Conservation (phyloP, 1,284 basidiomycete species). For the Boletus albobrunnescens region DNA sequence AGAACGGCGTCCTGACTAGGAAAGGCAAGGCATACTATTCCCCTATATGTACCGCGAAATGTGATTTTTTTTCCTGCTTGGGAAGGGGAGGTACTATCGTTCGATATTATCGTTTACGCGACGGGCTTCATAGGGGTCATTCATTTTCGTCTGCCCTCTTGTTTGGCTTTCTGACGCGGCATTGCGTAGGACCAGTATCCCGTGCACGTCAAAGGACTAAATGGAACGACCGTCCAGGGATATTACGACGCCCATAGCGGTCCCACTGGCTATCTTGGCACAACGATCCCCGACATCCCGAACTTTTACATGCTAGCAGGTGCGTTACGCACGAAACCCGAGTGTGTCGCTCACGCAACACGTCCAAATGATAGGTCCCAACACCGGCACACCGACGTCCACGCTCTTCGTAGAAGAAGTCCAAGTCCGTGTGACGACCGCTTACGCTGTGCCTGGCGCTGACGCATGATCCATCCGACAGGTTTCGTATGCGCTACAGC, state of each 20-base stretch:
- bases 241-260: constrained; percentile 37
- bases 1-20: constrained; percentile 37
- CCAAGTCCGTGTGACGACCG: constrained; percentile 14
- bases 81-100: constrained; percentile 25
- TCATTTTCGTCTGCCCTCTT: background rate
- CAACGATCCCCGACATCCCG: constrained; percentile 36
- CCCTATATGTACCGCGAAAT: background rate
- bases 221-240: constrained; percentile 28
- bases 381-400: constrained; percentile 32
- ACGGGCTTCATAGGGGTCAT: constrained; percentile 34
- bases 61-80: background rate
- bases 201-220: constrained; percentile 28
- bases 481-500: constrained; percentile 30
- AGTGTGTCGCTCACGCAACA: background rate
- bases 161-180: background rate
- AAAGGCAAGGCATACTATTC: constrained; percentile 27
- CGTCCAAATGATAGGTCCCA: constrained; percentile 23
- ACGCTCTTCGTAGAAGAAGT: constrained; percentile 35
- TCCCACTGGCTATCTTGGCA: constrained; percentile 37
- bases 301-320: constrained; percentile 37
- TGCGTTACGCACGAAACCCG: constrained; percentile 1
- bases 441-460: background rate
- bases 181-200: constrained; percentile 26
- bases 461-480: background rate
- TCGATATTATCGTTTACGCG: constrained; percentile 34